Base-by-base conservation (phyloP, 1,139 yeast species). In the Protomyces inouyei region DNA sequence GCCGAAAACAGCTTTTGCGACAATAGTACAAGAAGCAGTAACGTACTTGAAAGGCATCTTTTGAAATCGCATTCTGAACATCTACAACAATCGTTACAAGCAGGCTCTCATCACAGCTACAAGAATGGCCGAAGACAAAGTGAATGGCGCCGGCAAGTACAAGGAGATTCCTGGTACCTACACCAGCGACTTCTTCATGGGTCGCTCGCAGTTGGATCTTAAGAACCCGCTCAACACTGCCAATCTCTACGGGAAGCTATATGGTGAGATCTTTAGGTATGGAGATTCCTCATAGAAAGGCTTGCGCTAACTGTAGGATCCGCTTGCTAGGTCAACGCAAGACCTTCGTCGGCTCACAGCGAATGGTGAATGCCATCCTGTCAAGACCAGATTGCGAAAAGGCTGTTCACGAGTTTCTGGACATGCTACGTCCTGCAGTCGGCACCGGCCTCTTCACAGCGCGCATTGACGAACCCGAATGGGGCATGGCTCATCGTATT, bases 401-500 rank as follows among this genome's bases (percentile, higher is more conserved):
- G 51, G 52, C 48, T 16, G 52, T 48, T 23, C 52, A 54, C 21
- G 53, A 57, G 35, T 57, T 57, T n/a, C 43, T 57, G 51, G 61
- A 57, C 25, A 55, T 48, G 38, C 38, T 57, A 14, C 48, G 61
- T 9, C 21, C 21, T 3, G 61, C 55, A 12, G 61, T 51, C 10
- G 61, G 52, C 40, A 54, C 51, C 4, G 61, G 55, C 12, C 55
- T 57, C 37, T 57, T 57, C 18, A 57, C 61, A 10, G 65, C 65
- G 21, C 48, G 48, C 21, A 23, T 16, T 32, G 57, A 35, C 16
- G 65, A 61, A 61, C 61, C 61, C 12, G 56, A 61, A 28, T 61
- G 65, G 65, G 65, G 61, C 18, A 56, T 61, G 60, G 65, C 65
- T 10, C 65, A 61, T 35, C 51, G 65, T 14, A 52, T 61, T 14